Conservation (phyloP, 345 rosid species). For the Rhodomyrtus tomentosa region DNA sequence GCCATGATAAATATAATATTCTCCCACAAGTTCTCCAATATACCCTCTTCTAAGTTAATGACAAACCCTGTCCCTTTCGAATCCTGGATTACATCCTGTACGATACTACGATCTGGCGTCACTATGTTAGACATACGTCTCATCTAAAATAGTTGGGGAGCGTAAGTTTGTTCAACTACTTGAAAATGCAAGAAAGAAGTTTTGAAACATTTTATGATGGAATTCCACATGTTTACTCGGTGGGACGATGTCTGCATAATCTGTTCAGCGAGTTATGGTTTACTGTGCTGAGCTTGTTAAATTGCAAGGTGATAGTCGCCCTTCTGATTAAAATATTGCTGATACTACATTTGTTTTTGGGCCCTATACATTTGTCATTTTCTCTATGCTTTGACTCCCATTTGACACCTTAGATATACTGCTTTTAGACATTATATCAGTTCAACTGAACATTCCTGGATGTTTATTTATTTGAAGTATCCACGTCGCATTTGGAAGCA, state of each 20-base stretch:
- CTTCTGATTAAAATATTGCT: neutral
- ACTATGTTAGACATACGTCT: neutral
- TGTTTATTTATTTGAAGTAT: neutral
- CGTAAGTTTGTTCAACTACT: neutral
- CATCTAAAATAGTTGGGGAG: neutral
- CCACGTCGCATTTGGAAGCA: neutral
- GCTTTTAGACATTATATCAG: neutral
- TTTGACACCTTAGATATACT: neutral
- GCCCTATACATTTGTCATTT: neutral
- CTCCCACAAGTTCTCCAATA: neutral
- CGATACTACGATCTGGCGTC: neutral
- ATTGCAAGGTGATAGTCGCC: neutral
- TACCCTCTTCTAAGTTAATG: neutral
- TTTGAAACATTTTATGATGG: neutral
- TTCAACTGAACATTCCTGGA: neutral
- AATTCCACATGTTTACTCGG: neutral
- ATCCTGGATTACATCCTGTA: neutral
- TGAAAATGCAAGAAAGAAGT: neutral
- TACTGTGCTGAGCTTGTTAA: neutral
- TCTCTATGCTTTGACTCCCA: neutral
- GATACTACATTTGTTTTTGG: neutral
- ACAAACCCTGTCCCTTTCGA: neutral
- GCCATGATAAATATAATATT: neutral
- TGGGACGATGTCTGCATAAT: neutral
- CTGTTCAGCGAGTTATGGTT: neutral